These are phyloP conservation scores for Trypanosoma theileri DNA, from an alignment of 208 protist genomes.

Conservation along the genomic window DNA sequence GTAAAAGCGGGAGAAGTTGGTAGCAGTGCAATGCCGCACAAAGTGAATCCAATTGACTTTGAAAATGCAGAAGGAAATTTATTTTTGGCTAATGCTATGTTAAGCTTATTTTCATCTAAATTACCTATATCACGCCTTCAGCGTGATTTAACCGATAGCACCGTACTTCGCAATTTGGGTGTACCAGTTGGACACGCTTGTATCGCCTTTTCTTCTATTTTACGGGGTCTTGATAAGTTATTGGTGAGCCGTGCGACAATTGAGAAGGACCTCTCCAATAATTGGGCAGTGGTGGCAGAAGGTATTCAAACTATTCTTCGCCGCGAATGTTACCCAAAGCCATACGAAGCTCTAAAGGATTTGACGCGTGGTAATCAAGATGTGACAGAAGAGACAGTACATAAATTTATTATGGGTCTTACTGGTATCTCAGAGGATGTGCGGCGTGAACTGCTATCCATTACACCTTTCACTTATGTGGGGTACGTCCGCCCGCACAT, in stretches of 20 bases:
- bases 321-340: slow-evolving; percentile 88
- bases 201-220: slow-evolving; percentile 85
- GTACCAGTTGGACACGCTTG: slow-evolving; percentile 90
- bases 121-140: slow-evolving; percentile 95
- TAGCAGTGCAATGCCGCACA: slow-evolving; percentile 97
- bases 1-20: slow-evolving; percentile 92
- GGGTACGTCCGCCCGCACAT: slow-evolving; percentile 48
- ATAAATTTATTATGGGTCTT: slow-evolving; percentile 80
- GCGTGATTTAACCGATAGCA: slow-evolving; percentile 95
- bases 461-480: slow-evolving; percentile 87
- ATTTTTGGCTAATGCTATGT: slow-evolving; percentile 91
- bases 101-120: slow-evolving; percentile 93
- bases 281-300: slow-evolving; percentile 95
- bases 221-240: slow-evolving; percentile 91
- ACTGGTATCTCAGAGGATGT: slow-evolving; percentile 84
- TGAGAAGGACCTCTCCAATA: slow-evolving; percentile 78
- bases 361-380: slow-evolving; percentile 87
- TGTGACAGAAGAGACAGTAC: slow-evolving; percentile 71
- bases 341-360: slow-evolving; percentile 94
- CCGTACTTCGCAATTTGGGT: slow-evolving; percentile 93
- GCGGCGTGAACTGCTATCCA: slow-evolving; percentile 83
- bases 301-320: slow-evolving; percentile 96
- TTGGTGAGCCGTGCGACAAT: slow-evolving; percentile 75
- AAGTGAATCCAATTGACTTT: slow-evolving; percentile 98
- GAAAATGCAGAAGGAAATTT: slow-evolving; percentile 97